These are phyloP conservation scores for Dothidotthia symphoricarpi DNA, from an alignment of 2,329 filamentous ascomycete species.

Conservation along the genomic window DNA sequence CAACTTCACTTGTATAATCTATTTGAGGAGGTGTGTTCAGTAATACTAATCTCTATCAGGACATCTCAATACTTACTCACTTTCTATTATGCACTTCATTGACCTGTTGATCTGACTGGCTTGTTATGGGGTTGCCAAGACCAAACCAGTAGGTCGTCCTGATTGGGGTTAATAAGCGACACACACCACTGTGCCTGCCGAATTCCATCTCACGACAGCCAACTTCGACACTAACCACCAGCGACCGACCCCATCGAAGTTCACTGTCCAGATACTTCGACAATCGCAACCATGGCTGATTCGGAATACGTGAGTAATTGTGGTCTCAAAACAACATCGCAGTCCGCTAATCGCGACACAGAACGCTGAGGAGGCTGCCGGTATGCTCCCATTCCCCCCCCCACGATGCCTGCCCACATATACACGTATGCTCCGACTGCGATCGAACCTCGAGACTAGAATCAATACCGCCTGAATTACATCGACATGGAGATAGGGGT, in stretches of 20 bases:
- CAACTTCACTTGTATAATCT: too few species aligned
- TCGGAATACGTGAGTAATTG: conserved; percentile 73
- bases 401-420: conserved; percentile 1
- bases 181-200: too few species aligned
- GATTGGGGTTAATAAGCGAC: too few species aligned
- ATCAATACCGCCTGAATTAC: too few species aligned
- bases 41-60: too few species aligned
- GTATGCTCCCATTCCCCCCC: conserved; percentile 47
- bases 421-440: too few species aligned
- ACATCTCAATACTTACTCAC: too few species aligned
- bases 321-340: conserved; percentile 7
- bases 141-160: too few species aligned
- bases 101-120: too few species aligned
- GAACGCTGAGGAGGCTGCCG: conserved; percentile 96
- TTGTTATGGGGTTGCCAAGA: too few species aligned
- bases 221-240: conserved; percentile 24
- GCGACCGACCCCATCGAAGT: conserved; percentile 39
- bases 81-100: too few species aligned
- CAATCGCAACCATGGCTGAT: conserved; percentile 77
- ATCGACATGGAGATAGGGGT: neutral
- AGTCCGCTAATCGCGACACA: conserved; percentile 43
- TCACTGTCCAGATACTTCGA: conserved; percentile 46
- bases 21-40: too few species aligned
- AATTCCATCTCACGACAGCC: neutral
- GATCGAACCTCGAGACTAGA: conserved; percentile 5